Conservation (phyloP, 306 rosid species). For the Casuarina glauca region DNA sequence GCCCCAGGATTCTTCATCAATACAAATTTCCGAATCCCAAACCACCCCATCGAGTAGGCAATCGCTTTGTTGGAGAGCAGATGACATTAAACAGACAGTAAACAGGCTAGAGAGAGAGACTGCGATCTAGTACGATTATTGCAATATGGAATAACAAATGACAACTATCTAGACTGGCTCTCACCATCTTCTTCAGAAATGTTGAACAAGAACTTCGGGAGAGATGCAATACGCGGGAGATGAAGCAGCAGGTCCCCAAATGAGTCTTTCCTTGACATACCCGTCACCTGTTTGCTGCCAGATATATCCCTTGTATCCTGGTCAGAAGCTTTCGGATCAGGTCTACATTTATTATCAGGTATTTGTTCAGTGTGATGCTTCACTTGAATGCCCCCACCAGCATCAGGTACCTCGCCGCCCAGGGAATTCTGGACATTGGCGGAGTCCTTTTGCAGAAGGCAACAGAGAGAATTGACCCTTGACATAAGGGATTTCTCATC, state of each 20-base stretch:
- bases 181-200: constrained; percentile 63
- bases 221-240: constrained; percentile 74
- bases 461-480: constrained; percentile 82
- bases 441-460: constrained; percentile 80
- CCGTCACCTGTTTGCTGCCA: constrained; percentile 42
- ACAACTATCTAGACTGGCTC: constrained; percentile 34
- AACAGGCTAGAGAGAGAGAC: not conserved
- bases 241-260: constrained; percentile 71
- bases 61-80: constrained; percentile 11
- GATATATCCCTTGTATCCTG: constrained; percentile 46
- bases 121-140: constrained; percentile 16
- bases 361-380: constrained; percentile 22
- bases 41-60: constrained; percentile 19
- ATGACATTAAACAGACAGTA: constrained; percentile 15
- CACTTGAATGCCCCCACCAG: constrained; percentile 38
- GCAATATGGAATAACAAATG: constrained; percentile 3
- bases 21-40: constrained; percentile 61
- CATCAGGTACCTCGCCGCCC: constrained; percentile 30
- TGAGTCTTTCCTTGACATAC: constrained; percentile 81
- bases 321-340: constrained; percentile 32
- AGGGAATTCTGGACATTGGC: constrained; percentile 40
- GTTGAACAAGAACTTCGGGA: constrained; percentile 70
- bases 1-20: constrained; percentile 67
- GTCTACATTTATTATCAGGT: constrained; percentile 25
- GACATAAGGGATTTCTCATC: constrained; percentile 87